A percentile compares a stretch with the other conserved stretches of the same genome.
phyloP scores from a whole-genome alignment of 441 rosid species.

The Gossypium trilobum region DNA sequence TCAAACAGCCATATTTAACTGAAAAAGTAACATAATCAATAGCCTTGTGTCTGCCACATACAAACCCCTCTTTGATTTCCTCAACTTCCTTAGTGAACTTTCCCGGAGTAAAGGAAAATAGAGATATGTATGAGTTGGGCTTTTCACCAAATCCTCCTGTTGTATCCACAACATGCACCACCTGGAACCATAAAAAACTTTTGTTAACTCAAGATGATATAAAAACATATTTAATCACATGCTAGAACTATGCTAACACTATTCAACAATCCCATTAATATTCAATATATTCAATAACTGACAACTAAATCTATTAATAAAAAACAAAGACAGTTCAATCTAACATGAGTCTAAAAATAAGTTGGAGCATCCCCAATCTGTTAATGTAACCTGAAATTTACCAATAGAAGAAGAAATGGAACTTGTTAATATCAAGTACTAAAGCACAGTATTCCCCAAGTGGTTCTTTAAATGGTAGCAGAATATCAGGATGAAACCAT shows the following conservation, averaged over 20 bases:
- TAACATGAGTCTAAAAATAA: not conserved
- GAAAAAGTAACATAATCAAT: constrained; percentile 68
- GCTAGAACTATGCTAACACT: not conserved
- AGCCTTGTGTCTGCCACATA: constrained; percentile 58
- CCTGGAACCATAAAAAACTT: constrained; percentile 32
- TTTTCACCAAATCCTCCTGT: constrained; percentile 35
- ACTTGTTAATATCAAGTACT: not conserved
- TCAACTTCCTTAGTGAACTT: constrained; percentile 61
- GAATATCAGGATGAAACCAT: not conserved
- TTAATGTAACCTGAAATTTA: not conserved
- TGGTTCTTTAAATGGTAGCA: not conserved
- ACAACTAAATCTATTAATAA: not conserved
- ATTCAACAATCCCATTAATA: not conserved
- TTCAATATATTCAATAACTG: not conserved
- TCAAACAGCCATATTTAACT: constrained; percentile 66
- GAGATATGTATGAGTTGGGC: constrained; percentile 47
- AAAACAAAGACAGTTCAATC: too few relatives aligned
- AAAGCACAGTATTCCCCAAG: not conserved
- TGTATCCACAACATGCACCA: constrained; percentile 86
- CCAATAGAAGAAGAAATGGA: not conserved
- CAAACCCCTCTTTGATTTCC: constrained; percentile 54
- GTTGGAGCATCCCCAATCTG: not conserved
- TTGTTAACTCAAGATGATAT: not conserved
- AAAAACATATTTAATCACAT: constrained; percentile 1
- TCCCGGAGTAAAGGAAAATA: constrained; percentile 87